A percentile compares a stretch with the other conserved stretches of the same genome.
Evolutionary conservation across 225 moss, liverwort and hornwort genomes (phyloP).

Genomic region (Pseudisothecium myosuroides): DNA sequence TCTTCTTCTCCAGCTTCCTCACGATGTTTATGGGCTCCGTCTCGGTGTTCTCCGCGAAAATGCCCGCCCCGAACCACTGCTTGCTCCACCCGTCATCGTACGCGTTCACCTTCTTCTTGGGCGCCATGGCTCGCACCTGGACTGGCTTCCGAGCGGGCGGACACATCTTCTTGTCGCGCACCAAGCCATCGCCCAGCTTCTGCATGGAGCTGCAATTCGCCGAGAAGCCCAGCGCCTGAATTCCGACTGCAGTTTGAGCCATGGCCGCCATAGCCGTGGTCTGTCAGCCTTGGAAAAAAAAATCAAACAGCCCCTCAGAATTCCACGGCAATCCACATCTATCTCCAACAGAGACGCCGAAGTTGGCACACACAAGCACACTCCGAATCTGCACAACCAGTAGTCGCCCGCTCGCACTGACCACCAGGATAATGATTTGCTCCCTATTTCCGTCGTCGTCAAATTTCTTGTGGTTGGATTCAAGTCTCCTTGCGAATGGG

Average conservation of each 20-base stretch:
- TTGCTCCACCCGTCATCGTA: slow-evolving; percentile 87
- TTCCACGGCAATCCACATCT: background rate
- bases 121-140: slow-evolving; percentile 69
- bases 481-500: slow-evolving; percentile 5
- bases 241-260: slow-evolving; percentile 15
- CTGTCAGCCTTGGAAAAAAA: background rate
- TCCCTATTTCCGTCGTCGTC: background rate
- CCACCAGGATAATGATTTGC: slow-evolving; percentile 29
- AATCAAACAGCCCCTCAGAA: background rate
- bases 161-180: slow-evolving; percentile 22
- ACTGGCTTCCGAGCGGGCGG: background rate
- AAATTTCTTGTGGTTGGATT: slow-evolving; percentile 29
- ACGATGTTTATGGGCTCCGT: slow-evolving; percentile 56
- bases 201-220: slow-evolving; percentile 39
- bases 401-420: background rate
- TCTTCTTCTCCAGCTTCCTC: slow-evolving; percentile 90
- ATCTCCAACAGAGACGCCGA: background rate
- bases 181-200: slow-evolving; percentile 22
- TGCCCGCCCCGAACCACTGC: slow-evolving; percentile 95
- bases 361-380: background rate
- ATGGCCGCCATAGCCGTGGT: slow-evolving; percentile 29
- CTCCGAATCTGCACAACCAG: slow-evolving; percentile 29
- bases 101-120: slow-evolving; percentile 88
- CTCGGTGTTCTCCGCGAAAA: slow-evolving; percentile 76
- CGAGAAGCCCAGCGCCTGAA: slow-evolving; percentile 27